Evolutionary conservation across 257 asterid species (phyloP).

Genomic region (Nicotiana benthamiana): DNA sequence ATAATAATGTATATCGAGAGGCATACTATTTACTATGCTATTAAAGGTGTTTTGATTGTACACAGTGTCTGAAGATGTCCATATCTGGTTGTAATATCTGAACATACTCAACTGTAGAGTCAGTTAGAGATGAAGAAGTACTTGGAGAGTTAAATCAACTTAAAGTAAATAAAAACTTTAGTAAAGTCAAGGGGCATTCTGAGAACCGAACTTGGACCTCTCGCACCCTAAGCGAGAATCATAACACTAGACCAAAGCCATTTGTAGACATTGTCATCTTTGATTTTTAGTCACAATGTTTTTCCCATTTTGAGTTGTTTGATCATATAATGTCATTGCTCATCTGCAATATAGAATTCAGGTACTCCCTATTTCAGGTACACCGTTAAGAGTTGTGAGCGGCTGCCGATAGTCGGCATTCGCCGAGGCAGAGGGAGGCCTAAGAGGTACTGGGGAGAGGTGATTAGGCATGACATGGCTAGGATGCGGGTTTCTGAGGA

Average conservation of each 20-base stretch:
- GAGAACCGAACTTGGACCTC: slow-evolving; percentile 75
- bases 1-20: neutral
- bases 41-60: neutral
- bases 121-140: neutral
- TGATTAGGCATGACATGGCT: no score
- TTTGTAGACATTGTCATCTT: neutral
- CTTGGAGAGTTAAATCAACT: neutral
- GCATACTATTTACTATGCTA: neutral
- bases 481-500: no score
- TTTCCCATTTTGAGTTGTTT: neutral
- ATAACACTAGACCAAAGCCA: slow-evolving; percentile 67
- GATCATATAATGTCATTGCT: neutral
- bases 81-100: neutral
- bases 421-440: no score
- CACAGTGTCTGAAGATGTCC: neutral
- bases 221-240: slow-evolving; percentile 83
- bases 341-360: neutral
- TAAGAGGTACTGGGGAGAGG: no score
- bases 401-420: no score
- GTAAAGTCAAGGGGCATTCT: slow-evolving; percentile 34
- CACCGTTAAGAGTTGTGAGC: no score
- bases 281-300: neutral
- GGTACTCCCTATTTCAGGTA: neutral
- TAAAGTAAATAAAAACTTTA: neutral
- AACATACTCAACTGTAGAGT: neutral